phyloP scores from a whole-genome alignment of 495 filamentous ascomycete species.

The Penicillium pancosmium region DNA sequence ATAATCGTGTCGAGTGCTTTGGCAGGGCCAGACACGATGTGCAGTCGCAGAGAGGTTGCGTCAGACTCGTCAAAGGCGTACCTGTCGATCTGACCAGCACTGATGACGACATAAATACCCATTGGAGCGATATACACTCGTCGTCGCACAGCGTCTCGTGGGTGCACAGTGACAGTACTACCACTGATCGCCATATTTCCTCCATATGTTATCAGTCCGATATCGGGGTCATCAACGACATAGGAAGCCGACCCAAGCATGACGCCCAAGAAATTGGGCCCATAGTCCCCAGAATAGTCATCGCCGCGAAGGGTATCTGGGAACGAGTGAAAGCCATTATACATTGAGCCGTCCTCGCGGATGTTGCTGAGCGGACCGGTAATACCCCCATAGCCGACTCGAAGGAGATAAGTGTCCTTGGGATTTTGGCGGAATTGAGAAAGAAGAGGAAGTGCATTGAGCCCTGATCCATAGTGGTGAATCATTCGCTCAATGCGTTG shows the following conservation, averaged over 20 bases:
- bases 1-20: slow-evolving; percentile 1
- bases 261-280: slow-evolving; percentile 50
- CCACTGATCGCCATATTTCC: slow-evolving; percentile 30
- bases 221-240: slow-evolving; percentile 39
- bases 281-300: slow-evolving; percentile 55
- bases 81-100: slow-evolving; percentile 41
- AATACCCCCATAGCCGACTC: slow-evolving; percentile 51
- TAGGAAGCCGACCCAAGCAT: slow-evolving; percentile 48
- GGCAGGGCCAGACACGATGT: slow-evolving; percentile 7
- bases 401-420: slow-evolving; percentile 40
- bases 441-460: slow-evolving; percentile 54
- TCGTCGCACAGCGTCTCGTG: slow-evolving; percentile 42
- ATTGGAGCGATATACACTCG: slow-evolving; percentile 46
- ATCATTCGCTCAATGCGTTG: slow-evolving; percentile 55
- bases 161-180: slow-evolving; percentile 31
- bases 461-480: slow-evolving; percentile 58
- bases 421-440: slow-evolving; percentile 44
- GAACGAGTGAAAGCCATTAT: slow-evolving; percentile 53
- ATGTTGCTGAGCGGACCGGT: slow-evolving; percentile 54
- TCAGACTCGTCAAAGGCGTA: slow-evolving; percentile 26
- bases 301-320: slow-evolving; percentile 56
- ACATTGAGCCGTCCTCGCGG: slow-evolving; percentile 50
- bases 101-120: slow-evolving; percentile 40
- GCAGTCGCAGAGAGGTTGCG: slow-evolving; percentile 1
- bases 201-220: slow-evolving; percentile 47